These are phyloP conservation scores for Drosera capensis DNA, from an alignment of 148 eudicot species.

Conservation along the genomic window DNA sequence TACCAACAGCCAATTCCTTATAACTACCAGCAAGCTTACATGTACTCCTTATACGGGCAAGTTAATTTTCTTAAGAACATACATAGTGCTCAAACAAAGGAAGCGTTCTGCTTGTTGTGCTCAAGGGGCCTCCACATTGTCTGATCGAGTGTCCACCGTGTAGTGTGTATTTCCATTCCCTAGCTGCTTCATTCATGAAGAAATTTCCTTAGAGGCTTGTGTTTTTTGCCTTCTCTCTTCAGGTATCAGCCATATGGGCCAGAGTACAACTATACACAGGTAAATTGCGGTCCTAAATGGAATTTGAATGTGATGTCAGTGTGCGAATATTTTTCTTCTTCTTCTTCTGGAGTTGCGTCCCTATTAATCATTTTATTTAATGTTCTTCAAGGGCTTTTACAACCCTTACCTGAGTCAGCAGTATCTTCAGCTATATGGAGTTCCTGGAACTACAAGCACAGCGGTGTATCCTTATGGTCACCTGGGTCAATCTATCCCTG, in stretches of 20 bases:
- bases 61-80: background rate
- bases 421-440: constrained; percentile 68
- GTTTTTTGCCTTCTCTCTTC: constrained; percentile 14
- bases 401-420: constrained; percentile 74
- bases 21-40: constrained; percentile 65
- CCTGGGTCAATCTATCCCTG: constrained; percentile 47
- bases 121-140: background rate
- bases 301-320: background rate
- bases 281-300: constrained; percentile 8
- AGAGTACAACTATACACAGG: constrained; percentile 75
- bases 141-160: background rate
- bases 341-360: background rate
- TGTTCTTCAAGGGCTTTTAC: constrained; percentile 53
- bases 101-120: background rate
- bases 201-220: background rate
- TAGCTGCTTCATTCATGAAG: background rate
- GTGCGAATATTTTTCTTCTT: background rate
- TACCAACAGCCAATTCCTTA: constrained; percentile 73
- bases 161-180: background rate
- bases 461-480: constrained; percentile 71
- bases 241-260: constrained; percentile 64
- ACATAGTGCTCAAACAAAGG: background rate
- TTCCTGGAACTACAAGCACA: constrained; percentile 64
- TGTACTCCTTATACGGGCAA: constrained; percentile 72
- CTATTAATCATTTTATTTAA: background rate